These are phyloP conservation scores for Entophlyctis helioformis DNA, from an alignment of 192 early-diverging fungal species.

Conservation along the genomic window DNA sequence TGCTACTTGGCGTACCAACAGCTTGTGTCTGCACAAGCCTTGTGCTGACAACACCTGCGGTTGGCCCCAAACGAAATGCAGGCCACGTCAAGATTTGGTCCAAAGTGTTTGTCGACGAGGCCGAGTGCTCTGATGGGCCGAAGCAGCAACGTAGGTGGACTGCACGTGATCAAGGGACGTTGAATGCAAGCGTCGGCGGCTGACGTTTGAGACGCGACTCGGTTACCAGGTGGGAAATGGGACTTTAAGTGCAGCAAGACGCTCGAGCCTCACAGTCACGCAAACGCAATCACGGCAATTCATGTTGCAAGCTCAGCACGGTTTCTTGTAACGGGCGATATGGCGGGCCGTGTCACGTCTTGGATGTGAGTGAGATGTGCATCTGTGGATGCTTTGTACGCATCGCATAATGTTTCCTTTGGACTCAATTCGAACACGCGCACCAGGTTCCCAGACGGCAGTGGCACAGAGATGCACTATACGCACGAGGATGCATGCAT, in stretches of 20 bases:
- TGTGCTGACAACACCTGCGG: too few species aligned
- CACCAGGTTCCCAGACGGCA: slow-evolving; percentile 8
- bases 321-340: background rate
- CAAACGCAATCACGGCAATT: background rate
- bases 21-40: too few species aligned
- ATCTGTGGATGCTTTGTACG: background rate
- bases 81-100: too few species aligned
- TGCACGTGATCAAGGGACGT: too few species aligned
- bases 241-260: background rate
- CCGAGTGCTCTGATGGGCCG: too few species aligned
- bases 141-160: too few species aligned
- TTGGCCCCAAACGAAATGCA: too few species aligned
- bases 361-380: slow-evolving; percentile 4
- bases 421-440: background rate
- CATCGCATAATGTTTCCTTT: background rate
- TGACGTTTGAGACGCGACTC: background rate
- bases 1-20: too few species aligned
- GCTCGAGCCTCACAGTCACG: background rate
- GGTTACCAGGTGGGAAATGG: background rate
- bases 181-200: too few species aligned
- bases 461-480: slow-evolving; percentile 10
- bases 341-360: background rate
- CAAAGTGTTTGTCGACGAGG: too few species aligned
- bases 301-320: background rate
- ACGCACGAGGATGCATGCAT: background rate